A percentile compares a stretch with the other conserved stretches of the same genome.
phyloP scores from a whole-genome alignment of 805 yeast species.

The Candida nonsorbophila region DNA sequence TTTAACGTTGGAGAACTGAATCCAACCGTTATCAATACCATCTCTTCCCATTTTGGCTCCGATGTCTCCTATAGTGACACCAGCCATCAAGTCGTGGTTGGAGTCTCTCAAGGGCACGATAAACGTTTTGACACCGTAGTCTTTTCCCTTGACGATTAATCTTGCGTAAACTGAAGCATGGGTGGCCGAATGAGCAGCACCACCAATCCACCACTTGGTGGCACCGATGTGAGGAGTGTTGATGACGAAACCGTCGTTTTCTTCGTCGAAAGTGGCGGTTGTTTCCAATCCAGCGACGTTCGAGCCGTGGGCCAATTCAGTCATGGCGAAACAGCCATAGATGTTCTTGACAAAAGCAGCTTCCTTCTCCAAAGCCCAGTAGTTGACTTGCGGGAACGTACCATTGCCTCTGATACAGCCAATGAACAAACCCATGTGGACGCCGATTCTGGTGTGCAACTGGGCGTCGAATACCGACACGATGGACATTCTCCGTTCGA shows the following conservation, averaged over 20 bases:
- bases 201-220: conserved; percentile 48
- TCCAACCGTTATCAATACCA: conserved; percentile 47
- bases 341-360: conserved; percentile 54
- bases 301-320: conserved; percentile 62
- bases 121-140: conserved; percentile 43
- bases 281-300: conserved; percentile 58
- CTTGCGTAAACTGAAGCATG: conserved; percentile 40
- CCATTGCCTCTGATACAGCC: conserved; percentile 85
- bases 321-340: conserved; percentile 59
- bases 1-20: conserved; percentile 39
- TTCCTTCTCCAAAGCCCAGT: conserved; percentile 76
- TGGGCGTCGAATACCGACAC: conserved; percentile 75
- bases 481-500: conserved; percentile 57
- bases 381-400: conserved; percentile 73
- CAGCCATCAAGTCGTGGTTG: conserved; percentile 38
- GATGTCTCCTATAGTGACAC: conserved; percentile 40
- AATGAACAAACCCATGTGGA: conserved; percentile 81
- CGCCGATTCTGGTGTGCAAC: conserved; percentile 78
- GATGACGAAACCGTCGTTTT: conserved; percentile 36
- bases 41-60: conserved; percentile 47
- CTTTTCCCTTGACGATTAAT: conserved; percentile 38
- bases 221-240: conserved; percentile 46
- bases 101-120: conserved; percentile 42
- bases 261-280: conserved; percentile 40
- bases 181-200: conserved; percentile 45